Percentiles rank a stretch among this genome's conserved stretches.
Conservation (phyloP, 176 grass and related monocot species). For the Phoenix dactylifera region DNA sequence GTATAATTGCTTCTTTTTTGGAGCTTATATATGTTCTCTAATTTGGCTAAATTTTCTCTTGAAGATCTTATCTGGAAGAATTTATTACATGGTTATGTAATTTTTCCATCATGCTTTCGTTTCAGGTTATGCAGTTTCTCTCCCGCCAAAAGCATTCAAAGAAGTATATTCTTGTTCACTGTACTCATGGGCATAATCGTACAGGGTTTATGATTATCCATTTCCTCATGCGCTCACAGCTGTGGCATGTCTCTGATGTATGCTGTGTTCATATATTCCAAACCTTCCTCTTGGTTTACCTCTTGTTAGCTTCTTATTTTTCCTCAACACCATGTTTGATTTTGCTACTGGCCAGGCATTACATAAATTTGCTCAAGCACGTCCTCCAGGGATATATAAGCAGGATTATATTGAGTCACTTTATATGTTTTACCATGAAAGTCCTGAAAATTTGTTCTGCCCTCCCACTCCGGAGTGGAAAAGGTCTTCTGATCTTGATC, state of each 20-base stretch:
- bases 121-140: conserved; percentile 71
- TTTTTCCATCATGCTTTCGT: conserved; percentile 2
- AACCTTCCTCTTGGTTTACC: neutral
- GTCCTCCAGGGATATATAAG: conserved; percentile 98
- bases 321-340: conserved; percentile 28
- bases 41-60: no score
- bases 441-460: conserved; percentile 65
- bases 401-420: conserved; percentile 83
- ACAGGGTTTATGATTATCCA: conserved; percentile 99
- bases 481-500: conserved; percentile 74
- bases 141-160: conserved; percentile 69
- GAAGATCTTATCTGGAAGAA: no score
- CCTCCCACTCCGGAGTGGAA: conserved; percentile 95
- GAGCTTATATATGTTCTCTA: no score
- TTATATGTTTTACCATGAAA: conserved; percentile 94
- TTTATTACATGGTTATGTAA: no score
- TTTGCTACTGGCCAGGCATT: conserved; percentile 40
- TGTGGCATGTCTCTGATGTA: conserved; percentile 65
- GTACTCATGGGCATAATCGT: conserved; percentile 98
- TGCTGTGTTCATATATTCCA: neutral
- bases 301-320: neutral
- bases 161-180: conserved; percentile 93
- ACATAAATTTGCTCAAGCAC: conserved; percentile 64
- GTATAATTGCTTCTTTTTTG: no score
- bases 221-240: conserved; percentile 80